phyloP scores from a whole-genome alignment of 177 flowering plant species.

The Tripterygium wilfordii region DNA sequence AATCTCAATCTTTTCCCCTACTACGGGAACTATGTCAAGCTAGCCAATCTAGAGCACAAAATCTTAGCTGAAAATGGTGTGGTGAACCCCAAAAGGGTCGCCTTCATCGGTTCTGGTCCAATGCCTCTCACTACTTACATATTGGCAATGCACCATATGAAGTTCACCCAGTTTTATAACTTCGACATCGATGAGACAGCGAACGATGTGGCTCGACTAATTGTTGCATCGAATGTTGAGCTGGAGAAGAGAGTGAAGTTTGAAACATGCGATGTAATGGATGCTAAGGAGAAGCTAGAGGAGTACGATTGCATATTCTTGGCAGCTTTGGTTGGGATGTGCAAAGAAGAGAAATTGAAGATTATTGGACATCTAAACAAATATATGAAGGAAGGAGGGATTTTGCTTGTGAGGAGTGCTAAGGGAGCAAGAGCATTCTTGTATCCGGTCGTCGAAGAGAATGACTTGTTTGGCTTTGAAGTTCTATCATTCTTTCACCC shows the following conservation, averaged over 20 bases:
- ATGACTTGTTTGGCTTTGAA: constrained; percentile 43
- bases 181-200: constrained; percentile 43
- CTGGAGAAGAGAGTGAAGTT: constrained; percentile 51
- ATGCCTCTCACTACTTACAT: constrained; percentile 55
- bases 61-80: constrained; percentile 28
- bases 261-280: constrained; percentile 35
- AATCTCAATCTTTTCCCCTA: constrained; percentile 56
- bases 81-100: constrained; percentile 39
- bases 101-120: constrained; percentile 72
- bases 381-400: constrained; percentile 44
- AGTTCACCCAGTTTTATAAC: constrained; percentile 37
- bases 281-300: constrained; percentile 30
- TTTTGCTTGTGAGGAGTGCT: constrained; percentile 55
- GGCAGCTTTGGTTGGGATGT: constrained; percentile 66
- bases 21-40: constrained; percentile 53
- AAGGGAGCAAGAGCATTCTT: constrained; percentile 55
- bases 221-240: constrained; percentile 33
- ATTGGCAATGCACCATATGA: constrained; percentile 45
- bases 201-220: constrained; percentile 26
- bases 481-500: constrained; percentile 52
- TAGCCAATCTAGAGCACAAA: constrained; percentile 28
- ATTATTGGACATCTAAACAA: constrained; percentile 38
- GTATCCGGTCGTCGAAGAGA: constrained; percentile 51
- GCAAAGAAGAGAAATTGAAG: constrained; percentile 40
- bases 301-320: constrained; percentile 46